These are phyloP conservation scores for Arachnomyces sp. DNA, from an alignment of 2,329 filamentous ascomycete genomes.

Conservation along the genomic window DNA sequence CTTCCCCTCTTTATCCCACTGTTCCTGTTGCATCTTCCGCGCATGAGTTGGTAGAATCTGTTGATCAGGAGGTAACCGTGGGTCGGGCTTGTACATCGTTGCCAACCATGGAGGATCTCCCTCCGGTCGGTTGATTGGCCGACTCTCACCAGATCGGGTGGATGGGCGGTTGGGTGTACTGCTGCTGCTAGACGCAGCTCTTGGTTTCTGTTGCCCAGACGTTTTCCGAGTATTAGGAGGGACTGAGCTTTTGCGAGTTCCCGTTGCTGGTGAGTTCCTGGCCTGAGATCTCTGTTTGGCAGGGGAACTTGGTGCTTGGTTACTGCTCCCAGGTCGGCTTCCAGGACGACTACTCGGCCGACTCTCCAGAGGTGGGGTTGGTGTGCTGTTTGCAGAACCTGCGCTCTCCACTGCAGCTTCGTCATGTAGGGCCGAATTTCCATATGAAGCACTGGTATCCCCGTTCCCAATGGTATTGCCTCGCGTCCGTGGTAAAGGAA, in stretches of 20 bases:
- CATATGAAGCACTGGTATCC: constrained; percentile 52
- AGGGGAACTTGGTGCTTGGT: not conserved
- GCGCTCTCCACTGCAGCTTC: constrained; percentile 51
- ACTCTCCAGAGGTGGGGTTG: constrained; percentile 6
- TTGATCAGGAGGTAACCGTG: constrained; percentile 84
- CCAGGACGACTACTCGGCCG: constrained; percentile 11
- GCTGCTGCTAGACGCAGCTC: constrained; percentile 26
- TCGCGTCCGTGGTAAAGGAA: constrained; percentile 54
- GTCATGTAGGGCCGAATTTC: constrained; percentile 37
- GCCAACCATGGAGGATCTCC: constrained; percentile 94
- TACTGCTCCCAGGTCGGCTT: constrained; percentile 25
- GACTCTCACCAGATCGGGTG: constrained; percentile 51
- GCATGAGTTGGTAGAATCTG: constrained; percentile 93
- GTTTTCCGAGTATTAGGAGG: constrained; percentile 33
- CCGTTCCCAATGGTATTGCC: constrained; percentile 49
- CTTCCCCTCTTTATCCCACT: constrained; percentile 88
- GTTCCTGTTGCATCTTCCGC: constrained; percentile 81
- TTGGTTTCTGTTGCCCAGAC: constrained; percentile 26
- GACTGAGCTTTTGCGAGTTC: constrained; percentile 31
- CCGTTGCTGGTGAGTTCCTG: constrained; percentile 22
- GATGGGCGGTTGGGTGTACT: constrained; percentile 44
- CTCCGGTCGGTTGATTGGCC: constrained; percentile 63
- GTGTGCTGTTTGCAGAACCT: constrained; percentile 12
- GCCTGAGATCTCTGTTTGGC: constrained; percentile 20
- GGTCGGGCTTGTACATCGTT: constrained; percentile 91